A percentile compares a stretch with the other conserved stretches of the same genome.
Conservation (phyloP, 495 filamentous ascomycete genomes). For the Geopyxis carbonaria region DNA sequence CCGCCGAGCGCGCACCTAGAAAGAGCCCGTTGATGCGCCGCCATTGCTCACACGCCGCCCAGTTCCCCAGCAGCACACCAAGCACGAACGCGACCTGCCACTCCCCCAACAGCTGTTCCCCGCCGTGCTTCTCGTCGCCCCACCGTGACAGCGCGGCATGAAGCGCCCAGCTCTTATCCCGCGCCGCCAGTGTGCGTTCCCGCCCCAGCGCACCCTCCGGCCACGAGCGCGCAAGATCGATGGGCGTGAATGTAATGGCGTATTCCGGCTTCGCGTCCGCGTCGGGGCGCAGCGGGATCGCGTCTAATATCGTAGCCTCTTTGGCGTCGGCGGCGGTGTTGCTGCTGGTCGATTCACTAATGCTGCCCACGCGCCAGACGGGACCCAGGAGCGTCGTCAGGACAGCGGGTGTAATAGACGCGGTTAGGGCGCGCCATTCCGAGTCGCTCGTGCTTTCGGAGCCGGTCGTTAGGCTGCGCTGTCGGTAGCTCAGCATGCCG, state of each 20-base stretch:
- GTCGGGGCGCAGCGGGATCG: too few relatives aligned
- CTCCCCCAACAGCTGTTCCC: conserved; percentile 56
- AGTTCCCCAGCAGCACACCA: conserved; percentile 64
- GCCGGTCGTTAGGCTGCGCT: conserved; percentile 4
- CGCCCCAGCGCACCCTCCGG: conserved; percentile 49
- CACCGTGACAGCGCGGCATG: conserved; percentile 29
- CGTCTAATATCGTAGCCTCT: too few relatives aligned
- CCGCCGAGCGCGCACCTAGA: conserved; percentile 38
- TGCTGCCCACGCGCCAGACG: neutral
- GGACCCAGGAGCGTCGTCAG: conserved; percentile 2
- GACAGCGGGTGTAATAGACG: neutral
- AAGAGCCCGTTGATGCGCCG: conserved; percentile 53
- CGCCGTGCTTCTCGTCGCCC: too few relatives aligned
- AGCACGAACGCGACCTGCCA: conserved; percentile 72
- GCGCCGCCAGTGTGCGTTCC: conserved; percentile 52
- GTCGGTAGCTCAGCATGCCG: conserved; percentile 9
- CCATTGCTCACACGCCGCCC: conserved; percentile 81
- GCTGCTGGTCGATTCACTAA: neutral
- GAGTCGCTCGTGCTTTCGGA: neutral
- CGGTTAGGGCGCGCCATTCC: conserved; percentile 1
- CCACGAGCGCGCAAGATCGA: conserved; percentile 40
- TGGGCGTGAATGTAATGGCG: conserved; percentile 13
- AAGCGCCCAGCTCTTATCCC: conserved; percentile 54
- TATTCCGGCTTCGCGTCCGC: conserved; percentile 2
- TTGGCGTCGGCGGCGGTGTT: neutral